Base-by-base conservation (phyloP, 306 rosid genomes). In the Acacia confusa region DNA sequence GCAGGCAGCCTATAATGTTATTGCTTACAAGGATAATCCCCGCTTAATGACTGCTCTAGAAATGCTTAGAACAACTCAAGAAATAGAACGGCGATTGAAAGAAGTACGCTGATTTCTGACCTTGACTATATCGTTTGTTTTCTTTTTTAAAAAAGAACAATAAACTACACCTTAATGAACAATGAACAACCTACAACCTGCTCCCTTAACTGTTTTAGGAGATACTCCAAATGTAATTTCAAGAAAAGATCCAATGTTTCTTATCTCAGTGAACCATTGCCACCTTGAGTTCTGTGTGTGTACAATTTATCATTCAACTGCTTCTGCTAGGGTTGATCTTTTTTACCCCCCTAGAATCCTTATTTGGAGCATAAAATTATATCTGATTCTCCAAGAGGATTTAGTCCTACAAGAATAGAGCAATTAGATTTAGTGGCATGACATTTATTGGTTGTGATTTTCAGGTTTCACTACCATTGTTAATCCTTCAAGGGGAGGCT, bases 401-500 rank as follows among this genome's bases (percentile, higher is more conserved):
- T 61, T 38, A 9, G 72, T 43, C 48, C 44, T 38, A 6, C 50
- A 40, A 38, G 17, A 8, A n/a, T 20, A 10, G 73, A 68, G 73
- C 24, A 10, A 68, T 38, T 38, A 58, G 55, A 60, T 50, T 68
- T 48, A 11, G 48, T 20, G n/a, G 24, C 24, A 76, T 52, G 28
- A 57, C 44, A 50, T 53, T 16, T 0, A 76, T 74, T 86, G 82
- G 14, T 32, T 66, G 70, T 78, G 72, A 20, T 69, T 7, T 68
- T n/a, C 86, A 94, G 98, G 91, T 95, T 64, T 89, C 93, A 80
- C 84, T 95, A 76, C 98, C 99, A 45, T 66, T 95, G 44, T 71
- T 95, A 30, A 88, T 95, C 82, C 92, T 95, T 83, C 99, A 93
- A 71, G 99, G 99, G 24, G 92, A 91, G 76, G 92, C 89, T 68